Base-by-base conservation (phyloP, 164 flowering plant species). In the Akebia trifoliata region DNA sequence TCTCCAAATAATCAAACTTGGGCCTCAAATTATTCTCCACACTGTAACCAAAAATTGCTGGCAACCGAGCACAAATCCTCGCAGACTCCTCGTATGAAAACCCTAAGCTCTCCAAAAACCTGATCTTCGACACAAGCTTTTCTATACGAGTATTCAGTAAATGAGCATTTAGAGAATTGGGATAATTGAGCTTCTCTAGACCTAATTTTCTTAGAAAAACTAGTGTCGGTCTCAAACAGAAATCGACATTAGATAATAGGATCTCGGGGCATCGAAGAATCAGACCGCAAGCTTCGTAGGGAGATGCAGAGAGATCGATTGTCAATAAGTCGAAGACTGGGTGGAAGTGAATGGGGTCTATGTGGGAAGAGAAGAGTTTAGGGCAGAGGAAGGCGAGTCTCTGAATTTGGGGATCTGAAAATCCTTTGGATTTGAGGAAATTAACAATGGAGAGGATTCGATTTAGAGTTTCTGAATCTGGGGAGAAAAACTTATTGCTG, bases 31-130 rank as follows among this genome's bases (percentile, higher is more conserved):
- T 78, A 30, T 73, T 60, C 46, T 82, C 87, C 0, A 78, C 47
- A 21, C 81, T 75, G 54, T 86, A 84, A n/a, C 90, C 83, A 25
- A 86, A 86, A 1, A 84, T 70, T 0, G 88, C 90, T 14, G 86
- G 90, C 37, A 86, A 57, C 7, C 87, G 52, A 0, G 58, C 81
- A 58, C 90, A 86, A 49, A 72, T 36, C 32, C 51, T 67, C 3
- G 65, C 64, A 0, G 86, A 64, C 58, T 86, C 90, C 46, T 78
- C 81, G 3, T 60, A 14, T 0, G 78, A 57, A 22, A 84, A 46
- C 50, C 86, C 88, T 7, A 75, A 45, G 11, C 74, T 63, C 66
- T 66, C 56, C 61, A 86, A 63, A 54, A 76, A 86, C 57, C 49
- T 69, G 3, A 82, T 32, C 62, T 70, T 82, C 30, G 14, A 56